These are phyloP conservation scores for Dissophora ornata DNA, from an alignment of 192 early-diverging fungal genomes.

Conservation along the genomic window DNA sequence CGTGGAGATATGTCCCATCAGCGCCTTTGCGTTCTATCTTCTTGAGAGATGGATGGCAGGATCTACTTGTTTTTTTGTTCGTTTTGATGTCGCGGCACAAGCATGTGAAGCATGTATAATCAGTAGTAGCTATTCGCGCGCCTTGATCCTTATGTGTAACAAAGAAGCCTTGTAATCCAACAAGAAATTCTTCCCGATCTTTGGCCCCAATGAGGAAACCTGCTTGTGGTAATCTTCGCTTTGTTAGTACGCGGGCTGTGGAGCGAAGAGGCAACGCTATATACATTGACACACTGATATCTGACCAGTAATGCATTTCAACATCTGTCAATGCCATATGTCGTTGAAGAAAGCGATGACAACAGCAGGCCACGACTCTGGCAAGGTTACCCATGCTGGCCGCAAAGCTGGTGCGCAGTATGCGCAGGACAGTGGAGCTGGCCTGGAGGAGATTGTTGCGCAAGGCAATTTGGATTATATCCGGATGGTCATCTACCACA, in stretches of 20 bases:
- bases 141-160: too few relatives aligned
- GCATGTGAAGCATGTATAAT: neutral
- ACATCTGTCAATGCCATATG: neutral
- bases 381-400: constrained; percentile 15
- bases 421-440: neutral
- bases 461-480: constrained; percentile 3
- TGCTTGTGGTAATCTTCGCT: too few relatives aligned
- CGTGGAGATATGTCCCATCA: constrained; percentile 13
- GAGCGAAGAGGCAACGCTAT: too few relatives aligned
- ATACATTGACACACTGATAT: neutral
- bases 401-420: constrained; percentile 6
- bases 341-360: neutral
- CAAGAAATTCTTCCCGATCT: too few relatives aligned
- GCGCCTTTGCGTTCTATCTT: constrained; percentile 9
- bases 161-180: too few relatives aligned
- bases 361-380: neutral
- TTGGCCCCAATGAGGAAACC: too few relatives aligned
- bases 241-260: too few relatives aligned
- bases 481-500: neutral
- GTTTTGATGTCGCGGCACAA: too few relatives aligned
- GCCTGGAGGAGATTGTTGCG: constrained; percentile 5
- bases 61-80: neutral
- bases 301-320: neutral
- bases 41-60: constrained; percentile 5
- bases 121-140: too few relatives aligned